A percentile compares a stretch with the other conserved stretches of the same genome.
phyloP scores from a whole-genome alignment of 78 protist species.

The Dictyostelium firmibasis region DNA sequence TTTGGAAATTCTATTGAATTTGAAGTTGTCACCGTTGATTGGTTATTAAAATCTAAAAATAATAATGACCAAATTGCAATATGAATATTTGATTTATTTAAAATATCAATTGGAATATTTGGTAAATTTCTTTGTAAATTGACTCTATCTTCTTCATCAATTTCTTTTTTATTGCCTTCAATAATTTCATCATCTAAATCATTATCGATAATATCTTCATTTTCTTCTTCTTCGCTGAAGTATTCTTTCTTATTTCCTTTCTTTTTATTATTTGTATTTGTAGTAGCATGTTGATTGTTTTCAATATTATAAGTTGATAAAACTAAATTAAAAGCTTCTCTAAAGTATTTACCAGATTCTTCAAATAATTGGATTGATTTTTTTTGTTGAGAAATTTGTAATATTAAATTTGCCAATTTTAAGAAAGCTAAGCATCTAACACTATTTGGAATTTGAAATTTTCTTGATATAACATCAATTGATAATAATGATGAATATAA shows the following conservation, averaged over 20 bases:
- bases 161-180: background rate
- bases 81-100: background rate
- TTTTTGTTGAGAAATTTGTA: background rate
- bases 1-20: slow-evolving; percentile 1
- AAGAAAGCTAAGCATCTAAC: background rate
- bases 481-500: background rate
- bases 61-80: slow-evolving; percentile 21
- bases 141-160: background rate
- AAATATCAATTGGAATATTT: slow-evolving; percentile 6
- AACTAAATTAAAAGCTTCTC: slow-evolving; percentile 35
- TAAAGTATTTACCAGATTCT: slow-evolving; percentile 13
- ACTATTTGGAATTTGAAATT: background rate
- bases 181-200: background rate
- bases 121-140: background rate
- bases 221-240: background rate
- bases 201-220: too few relatives aligned
- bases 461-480: background rate
- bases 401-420: background rate
- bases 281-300: background rate
- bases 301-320: background rate
- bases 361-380: background rate
- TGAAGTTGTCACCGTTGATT: background rate
- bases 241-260: background rate
- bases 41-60: slow-evolving; percentile 4
- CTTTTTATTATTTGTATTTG: background rate